Conservation (phyloP, 805 yeast genomes). For the Schwanniomyces polymorphus region DNA sequence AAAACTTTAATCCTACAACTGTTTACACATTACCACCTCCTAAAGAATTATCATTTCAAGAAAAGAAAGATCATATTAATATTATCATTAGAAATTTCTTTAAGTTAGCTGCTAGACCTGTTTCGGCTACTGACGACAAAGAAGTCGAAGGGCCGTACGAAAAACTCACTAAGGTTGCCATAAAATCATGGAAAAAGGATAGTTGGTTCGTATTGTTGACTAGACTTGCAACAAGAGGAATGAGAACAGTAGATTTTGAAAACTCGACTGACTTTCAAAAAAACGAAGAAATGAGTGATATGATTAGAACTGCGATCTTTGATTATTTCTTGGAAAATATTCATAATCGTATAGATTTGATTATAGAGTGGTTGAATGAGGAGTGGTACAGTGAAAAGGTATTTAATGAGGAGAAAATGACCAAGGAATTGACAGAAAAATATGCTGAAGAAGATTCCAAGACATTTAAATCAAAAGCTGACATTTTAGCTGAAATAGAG, state of each 20-base stretch:
- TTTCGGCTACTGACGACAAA: constrained; percentile 9
- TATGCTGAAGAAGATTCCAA: constrained; percentile 12
- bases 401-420: constrained; percentile 27
- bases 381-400: constrained; percentile 79
- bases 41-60: constrained; percentile 46
- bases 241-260: constrained; percentile 29
- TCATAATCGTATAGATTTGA: constrained; percentile 66
- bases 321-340: constrained; percentile 74
- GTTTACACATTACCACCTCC: constrained; percentile 62
- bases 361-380: constrained; percentile 92
- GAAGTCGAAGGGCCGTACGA: constrained; percentile 25
- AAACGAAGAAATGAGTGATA: constrained; percentile 49
- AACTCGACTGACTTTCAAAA: constrained; percentile 23
- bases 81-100: constrained; percentile 62
- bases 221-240: constrained; percentile 82
- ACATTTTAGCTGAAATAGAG: constrained; percentile 15
- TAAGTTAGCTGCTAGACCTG: constrained; percentile 39
- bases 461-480: constrained; percentile 16
- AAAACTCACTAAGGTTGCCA: constrained; percentile 60
- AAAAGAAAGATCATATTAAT: constrained; percentile 57
- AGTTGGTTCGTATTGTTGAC: constrained; percentile 78
- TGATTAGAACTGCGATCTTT: constrained; percentile 69
- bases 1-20: constrained; percentile 39
- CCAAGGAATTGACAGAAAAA: constrained; percentile 14
- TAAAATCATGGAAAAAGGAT: constrained; percentile 53